A percentile compares a stretch with the other conserved stretches of the same genome.
Conservation (phyloP, 2,329 filamentous ascomycete genomes). For the Cercospora brassicicola region DNA sequence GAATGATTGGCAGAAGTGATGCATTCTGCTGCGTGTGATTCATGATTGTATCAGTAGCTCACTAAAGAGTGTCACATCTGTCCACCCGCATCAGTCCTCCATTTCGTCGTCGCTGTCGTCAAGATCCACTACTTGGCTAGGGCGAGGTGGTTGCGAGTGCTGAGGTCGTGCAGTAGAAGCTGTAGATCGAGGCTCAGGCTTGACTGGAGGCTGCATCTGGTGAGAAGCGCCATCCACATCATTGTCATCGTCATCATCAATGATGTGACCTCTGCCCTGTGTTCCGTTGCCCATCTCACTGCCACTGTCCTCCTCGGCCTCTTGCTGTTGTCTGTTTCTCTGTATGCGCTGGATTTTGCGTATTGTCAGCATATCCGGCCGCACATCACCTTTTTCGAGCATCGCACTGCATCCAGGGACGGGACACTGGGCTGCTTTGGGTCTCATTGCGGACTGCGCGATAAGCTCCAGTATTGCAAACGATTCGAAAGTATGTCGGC, state of each 20-base stretch:
- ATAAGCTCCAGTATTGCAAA: conserved; percentile 60
- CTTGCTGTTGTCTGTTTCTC: conserved; percentile 48
- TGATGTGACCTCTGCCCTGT: conserved; percentile 30
- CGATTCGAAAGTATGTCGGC: conserved; percentile 73
- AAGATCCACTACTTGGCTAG: conserved; percentile 25
- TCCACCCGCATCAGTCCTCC: conserved; percentile 11
- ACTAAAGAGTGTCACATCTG: background rate
- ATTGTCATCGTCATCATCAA: conserved; percentile 34
- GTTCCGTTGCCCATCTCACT: conserved; percentile 27
- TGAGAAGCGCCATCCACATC: conserved; percentile 19
- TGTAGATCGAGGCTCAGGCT: conserved; percentile 23
- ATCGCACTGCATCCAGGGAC: conserved; percentile 62
- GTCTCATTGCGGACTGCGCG: conserved; percentile 24
- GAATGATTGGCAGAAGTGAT: conserved; percentile 33
- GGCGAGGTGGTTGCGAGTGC: conserved; percentile 13
- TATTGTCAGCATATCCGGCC: conserved; percentile 57
- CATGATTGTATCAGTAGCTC: background rate
- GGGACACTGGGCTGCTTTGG: conserved; percentile 58
- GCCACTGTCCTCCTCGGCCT: conserved; percentile 40
- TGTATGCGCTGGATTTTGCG: conserved; percentile 60
- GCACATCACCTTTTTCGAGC: conserved; percentile 56
- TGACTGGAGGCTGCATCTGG: conserved; percentile 8
- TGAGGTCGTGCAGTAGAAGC: conserved; percentile 1
- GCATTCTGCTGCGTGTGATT: background rate
- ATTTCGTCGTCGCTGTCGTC: conserved; percentile 24